Evolutionary conservation across 495 filamentous ascomycete species (phyloP).

Genomic region (Chaetomium cochliodes): DNA sequence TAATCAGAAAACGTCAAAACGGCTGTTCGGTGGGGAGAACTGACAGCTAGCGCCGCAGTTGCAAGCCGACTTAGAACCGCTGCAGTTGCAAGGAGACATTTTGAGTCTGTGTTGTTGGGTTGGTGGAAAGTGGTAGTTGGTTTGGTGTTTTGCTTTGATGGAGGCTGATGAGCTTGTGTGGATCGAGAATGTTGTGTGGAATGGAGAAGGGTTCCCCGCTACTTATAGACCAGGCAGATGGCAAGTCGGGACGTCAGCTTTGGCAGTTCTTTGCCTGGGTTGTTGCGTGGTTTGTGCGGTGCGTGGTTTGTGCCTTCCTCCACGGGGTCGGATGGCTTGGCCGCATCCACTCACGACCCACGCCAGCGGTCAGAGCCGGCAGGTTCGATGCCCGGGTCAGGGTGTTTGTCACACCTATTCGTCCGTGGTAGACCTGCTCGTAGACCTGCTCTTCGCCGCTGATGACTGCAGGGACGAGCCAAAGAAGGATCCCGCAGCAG

Average conservation of each 20-base stretch:
- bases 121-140: conserved; percentile 8
- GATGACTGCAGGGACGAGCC: not conserved
- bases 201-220: not conserved
- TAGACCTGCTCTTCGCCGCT: no score
- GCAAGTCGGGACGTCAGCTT: no score
- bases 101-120: conserved; percentile 34
- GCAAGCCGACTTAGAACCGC: conserved; percentile 41
- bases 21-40: conserved; percentile 18
- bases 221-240: conserved; percentile 27
- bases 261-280: conserved; percentile 6
- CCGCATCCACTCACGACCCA: conserved; percentile 14
- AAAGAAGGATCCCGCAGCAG: no score
- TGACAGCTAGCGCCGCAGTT: conserved; percentile 45
- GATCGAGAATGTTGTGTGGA: conserved; percentile 11
- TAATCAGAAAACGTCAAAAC: not conserved
- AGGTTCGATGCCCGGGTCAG: not conserved
- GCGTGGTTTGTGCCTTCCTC: conserved; percentile 21
- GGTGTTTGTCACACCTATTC: not conserved
- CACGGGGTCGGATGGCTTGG: not conserved
- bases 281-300: conserved; percentile 42
- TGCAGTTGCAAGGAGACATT: conserved; percentile 50
- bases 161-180: conserved; percentile 4
- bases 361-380: not conserved
- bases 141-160: conserved; percentile 14
- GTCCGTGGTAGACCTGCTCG: no score